Evolutionary conservation across 2,329 filamentous ascomycete species (phyloP).

Genomic region (Fusarium musae): DNA sequence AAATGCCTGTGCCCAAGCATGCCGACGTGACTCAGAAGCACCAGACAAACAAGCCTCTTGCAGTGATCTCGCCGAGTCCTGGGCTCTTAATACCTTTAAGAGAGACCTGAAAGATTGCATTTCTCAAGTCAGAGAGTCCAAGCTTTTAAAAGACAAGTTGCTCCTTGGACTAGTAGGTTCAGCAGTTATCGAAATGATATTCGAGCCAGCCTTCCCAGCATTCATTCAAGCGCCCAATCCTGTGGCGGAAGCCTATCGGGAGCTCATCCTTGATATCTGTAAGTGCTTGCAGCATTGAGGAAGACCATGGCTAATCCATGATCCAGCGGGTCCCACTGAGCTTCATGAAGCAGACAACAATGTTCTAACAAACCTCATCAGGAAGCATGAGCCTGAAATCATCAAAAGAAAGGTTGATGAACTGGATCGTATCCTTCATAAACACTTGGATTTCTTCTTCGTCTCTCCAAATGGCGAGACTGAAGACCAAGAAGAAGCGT

Average conservation of each 20-base stretch:
- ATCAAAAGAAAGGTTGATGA: neutral
- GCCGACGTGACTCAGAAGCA: neutral
- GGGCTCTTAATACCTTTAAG: neutral
- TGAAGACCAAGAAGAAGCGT: neutral
- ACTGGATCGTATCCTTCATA: neutral
- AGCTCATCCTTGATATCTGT: neutral
- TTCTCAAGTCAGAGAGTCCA: accelerated
- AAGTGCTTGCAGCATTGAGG: neutral
- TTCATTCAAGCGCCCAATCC: accelerated
- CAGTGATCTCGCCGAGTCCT: neutral
- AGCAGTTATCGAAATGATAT: neutral
- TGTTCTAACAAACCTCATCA: neutral
- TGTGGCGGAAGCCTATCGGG: accelerated
- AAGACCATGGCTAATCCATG: neutral
- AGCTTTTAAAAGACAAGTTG: accelerated
- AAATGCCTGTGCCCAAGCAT: neutral
- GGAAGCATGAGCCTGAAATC: neutral
- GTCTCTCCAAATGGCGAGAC: no score
- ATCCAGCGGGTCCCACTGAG: neutral
- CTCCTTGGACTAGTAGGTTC: neutral
- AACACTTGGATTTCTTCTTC: neutral
- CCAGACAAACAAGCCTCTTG: neutral
- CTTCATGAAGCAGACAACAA: neutral
- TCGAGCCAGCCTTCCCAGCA: neutral
- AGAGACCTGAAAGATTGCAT: neutral